A percentile compares a stretch with the other conserved stretches of the same genome.
Evolutionary conservation across 2,329 filamentous ascomycete genomes (phyloP).

Genomic region (Ophiostoma fasciatum): DNA sequence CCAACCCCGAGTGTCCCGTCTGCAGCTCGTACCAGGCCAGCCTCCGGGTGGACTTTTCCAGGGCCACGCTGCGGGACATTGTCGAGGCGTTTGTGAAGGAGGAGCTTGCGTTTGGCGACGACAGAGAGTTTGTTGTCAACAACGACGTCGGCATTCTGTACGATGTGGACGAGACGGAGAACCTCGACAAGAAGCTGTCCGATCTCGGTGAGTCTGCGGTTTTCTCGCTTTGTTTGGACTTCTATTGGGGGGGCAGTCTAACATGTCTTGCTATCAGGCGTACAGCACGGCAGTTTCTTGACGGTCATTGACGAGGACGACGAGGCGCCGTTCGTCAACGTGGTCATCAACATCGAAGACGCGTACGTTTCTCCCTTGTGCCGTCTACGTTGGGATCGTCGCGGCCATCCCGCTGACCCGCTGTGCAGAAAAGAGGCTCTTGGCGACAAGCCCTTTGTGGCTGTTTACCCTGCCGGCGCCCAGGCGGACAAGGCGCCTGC

Average conservation of each 20-base stretch:
- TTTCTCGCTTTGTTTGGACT: neutral
- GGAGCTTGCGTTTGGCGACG: conserved; percentile 59
- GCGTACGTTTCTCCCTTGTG: conserved; percentile 27
- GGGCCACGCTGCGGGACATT: conserved; percentile 64
- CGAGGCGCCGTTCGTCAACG: conserved; percentile 58
- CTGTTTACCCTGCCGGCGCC: conserved; percentile 22
- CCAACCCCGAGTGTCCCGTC: conserved; percentile 71
- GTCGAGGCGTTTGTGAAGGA: conserved; percentile 58
- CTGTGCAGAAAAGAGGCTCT: conserved; percentile 20
- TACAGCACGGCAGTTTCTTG: conserved; percentile 60
- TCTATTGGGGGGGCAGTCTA: no score
- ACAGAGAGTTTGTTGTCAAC: conserved; percentile 59
- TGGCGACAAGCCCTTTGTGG: conserved; percentile 40
- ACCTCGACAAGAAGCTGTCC: conserved; percentile 61
- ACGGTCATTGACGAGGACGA: conserved; percentile 77
- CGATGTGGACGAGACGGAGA: conserved; percentile 78
- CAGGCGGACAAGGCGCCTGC: conserved; percentile 20
- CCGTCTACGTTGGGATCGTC: neutral
- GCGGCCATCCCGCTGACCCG: conserved; percentile 3
- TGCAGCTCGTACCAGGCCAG: conserved; percentile 61
- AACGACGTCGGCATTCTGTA: conserved; percentile 69
- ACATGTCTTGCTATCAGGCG: conserved; percentile 31
- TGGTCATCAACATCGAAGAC: conserved; percentile 56
- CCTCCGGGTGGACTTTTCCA: conserved; percentile 51
- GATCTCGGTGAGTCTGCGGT: conserved; percentile 54